Evolutionary conservation across 2,329 filamentous ascomycete genomes (phyloP), one percentile per base, ranked within the genome.

Genomic region (Penicillium sp.): DNA sequence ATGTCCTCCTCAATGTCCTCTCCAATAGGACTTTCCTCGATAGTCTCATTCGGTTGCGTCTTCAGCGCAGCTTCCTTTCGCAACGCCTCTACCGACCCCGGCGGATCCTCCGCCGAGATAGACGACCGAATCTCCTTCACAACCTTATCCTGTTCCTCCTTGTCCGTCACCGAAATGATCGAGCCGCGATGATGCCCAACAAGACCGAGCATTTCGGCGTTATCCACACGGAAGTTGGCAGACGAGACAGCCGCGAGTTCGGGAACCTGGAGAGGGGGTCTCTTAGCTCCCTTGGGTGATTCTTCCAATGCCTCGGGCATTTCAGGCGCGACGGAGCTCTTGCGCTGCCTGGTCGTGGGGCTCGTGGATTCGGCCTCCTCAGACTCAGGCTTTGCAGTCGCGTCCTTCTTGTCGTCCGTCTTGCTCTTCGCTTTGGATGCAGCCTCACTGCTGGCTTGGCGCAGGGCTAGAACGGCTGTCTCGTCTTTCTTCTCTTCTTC

Each of bases 141-240:
- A 6, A 72, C 65, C 54, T 72, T 67, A n/a, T 72, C 69, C 29
- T 69, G 67, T 54, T 75, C 75, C 37, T 68, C 70, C 16, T 68
- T 61, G 16, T 70, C 71, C 0, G 69, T 68, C 4, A 67, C 68
- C 24, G 73, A 73, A 9, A 76, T 64, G 31, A 72, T 71, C 8
- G 73, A 73, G 0, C 68, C 68, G 24, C 72, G 74, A 58, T 77
- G 74, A 58, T 76, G 74, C 52, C 67, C 67, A n/a, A 74, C 68
- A n/a, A 76, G 59, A 4, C 73, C 73, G 55, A 75, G 56, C 53
- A 62, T 55, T 59, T 71, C 70, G 42, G 67, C 70, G 55, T 74
- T 73, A 55, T 73, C 74, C 51, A 67, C 72, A 55, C 63, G 71
- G 64, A 77, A 70, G 57, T 76, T 75, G 14, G 71, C 71, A 52